Percentiles rank a stretch among this genome's conserved stretches.
Conservation (phyloP, 1,139 yeast species). For the Suhomyces anneliseae region DNA sequence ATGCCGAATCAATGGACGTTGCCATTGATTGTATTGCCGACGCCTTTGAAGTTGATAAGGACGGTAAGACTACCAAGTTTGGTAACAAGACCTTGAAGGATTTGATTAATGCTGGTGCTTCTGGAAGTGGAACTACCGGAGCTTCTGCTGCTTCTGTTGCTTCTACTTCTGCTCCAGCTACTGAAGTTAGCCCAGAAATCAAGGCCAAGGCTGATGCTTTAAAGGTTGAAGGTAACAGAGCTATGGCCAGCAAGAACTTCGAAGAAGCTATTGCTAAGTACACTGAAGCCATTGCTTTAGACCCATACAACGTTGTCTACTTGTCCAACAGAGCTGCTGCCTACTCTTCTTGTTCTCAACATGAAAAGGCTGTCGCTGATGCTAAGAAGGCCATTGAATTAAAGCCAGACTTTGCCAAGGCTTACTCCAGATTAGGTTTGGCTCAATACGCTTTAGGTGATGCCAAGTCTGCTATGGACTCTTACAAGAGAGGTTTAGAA, state of each 20-base stretch:
- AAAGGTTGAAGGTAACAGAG: slow-evolving; percentile 86
- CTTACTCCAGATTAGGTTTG: slow-evolving; percentile 91
- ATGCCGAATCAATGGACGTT: slow-evolving; percentile 88
- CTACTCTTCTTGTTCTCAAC: slow-evolving; percentile 73
- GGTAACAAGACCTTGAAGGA: slow-evolving; percentile 52
- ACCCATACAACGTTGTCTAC: slow-evolving; percentile 67
- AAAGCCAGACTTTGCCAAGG: slow-evolving; percentile 83
- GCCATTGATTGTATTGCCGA: slow-evolving; percentile 92
- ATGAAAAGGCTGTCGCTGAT: slow-evolving; percentile 76
- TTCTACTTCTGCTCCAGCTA: slow-evolving; percentile 16
- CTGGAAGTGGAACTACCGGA: slow-evolving; percentile 19
- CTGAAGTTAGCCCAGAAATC: slow-evolving; percentile 51
- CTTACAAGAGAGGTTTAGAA: slow-evolving; percentile 83
- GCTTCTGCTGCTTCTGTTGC: slow-evolving; percentile 15
- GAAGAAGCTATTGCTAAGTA: slow-evolving; percentile 71
- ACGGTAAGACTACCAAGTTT: slow-evolving; percentile 41
- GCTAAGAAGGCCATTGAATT: slow-evolving; percentile 77
- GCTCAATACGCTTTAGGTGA: slow-evolving; percentile 91
- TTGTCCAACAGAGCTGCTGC: slow-evolving; percentile 98
- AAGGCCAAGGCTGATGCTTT: slow-evolving; percentile 77
- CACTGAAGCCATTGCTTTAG: slow-evolving; percentile 76
- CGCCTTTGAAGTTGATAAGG: slow-evolving; percentile 71
- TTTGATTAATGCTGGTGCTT: slow-evolving; percentile 32
- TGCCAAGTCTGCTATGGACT: slow-evolving; percentile 84
- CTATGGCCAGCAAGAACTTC: slow-evolving; percentile 80